Base-by-base conservation (phyloP, 148 eudicot species). In the Vaccinium darrowii region DNA sequence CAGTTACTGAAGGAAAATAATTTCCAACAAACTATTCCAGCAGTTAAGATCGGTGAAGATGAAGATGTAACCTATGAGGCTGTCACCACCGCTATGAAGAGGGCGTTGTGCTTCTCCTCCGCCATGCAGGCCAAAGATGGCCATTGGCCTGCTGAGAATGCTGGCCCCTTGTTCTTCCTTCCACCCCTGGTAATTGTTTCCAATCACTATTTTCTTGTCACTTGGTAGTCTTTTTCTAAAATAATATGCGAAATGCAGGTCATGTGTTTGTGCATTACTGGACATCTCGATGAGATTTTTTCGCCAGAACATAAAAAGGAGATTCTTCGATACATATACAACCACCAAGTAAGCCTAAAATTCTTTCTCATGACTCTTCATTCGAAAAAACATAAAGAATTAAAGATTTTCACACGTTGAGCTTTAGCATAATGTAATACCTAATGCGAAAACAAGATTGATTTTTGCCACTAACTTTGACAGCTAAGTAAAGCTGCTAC, bases 111-210 rank as follows among this genome's bases (percentile, higher is more conserved):
- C 39, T 36, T 36, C 39, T 36, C 39, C 39, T 36, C 39, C 39
- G 39, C 39, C 39, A 36, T 36, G 39, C 39, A 36, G 39, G 39
- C 39, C 39, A 36, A 36, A 36, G 39, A 36, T 36, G 39, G 39
- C 39, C 39, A 81, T 25, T 85, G 87, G 87, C 79, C 87, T 3
- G 87, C 87, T 2, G 87, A 85, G 60, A 85, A 85, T 73, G 84
- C 87, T 0, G 87, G 87, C 6, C 87, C 87, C 15, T 49, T 85
- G 7, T 85, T 39, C 74, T 85, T 85, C 63, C 16, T 81, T 6
- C 87, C 87, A 74, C 87, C 87, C 50, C 75, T 85, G 84, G 87
- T 85, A 69, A 25, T 54, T 81, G 74, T 74, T 21, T 50, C 33
- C 57, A 49, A 11, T 23, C 57, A 50, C 43, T 25, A 76, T n/a